These are phyloP conservation scores for Leccinum imitatum DNA, from an alignment of 768 basidiomycete genomes.

Conservation along the genomic window DNA sequence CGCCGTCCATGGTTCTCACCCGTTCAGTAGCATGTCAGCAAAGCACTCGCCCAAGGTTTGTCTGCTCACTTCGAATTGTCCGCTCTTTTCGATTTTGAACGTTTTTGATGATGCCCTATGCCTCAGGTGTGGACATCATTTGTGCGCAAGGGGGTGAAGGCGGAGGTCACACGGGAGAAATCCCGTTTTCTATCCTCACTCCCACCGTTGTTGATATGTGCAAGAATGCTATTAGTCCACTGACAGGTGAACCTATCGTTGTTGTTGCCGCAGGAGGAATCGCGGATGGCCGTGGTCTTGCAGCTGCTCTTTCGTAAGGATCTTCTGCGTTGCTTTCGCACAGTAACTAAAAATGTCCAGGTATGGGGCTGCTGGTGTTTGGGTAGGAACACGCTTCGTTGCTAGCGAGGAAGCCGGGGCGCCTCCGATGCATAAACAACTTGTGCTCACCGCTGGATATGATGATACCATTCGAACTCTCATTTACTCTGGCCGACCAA, in stretches of 20 bases:
- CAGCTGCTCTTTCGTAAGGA: conserved; percentile 65
- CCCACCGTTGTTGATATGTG: conserved; percentile 83
- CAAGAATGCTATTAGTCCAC: conserved; percentile 62
- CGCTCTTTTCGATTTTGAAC: not conserved
- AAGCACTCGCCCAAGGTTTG: conserved; percentile 70
- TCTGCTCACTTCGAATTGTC: not conserved
- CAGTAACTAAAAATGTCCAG: conserved; percentile 33
- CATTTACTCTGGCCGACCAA: conserved; percentile 76
- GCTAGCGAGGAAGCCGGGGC: conserved; percentile 81
- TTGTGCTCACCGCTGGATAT: conserved; percentile 66
- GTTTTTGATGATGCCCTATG: not conserved
- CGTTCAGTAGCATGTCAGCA: conserved; percentile 57
- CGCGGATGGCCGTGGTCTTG: conserved; percentile 78
- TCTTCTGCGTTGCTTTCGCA: not conserved
- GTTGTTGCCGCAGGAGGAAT: conserved; percentile 87
- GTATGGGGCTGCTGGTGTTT: conserved; percentile 82
- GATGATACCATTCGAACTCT: conserved; percentile 73
- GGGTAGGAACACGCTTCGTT: conserved; percentile 88
- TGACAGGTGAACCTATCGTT: conserved; percentile 73
- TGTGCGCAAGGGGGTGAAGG: conserved; percentile 89
- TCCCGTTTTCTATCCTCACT: conserved; percentile 76
- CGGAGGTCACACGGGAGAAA: conserved; percentile 87
- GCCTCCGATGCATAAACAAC: conserved; percentile 68
- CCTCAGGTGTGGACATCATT: conserved; percentile 80
- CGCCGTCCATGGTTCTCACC: not conserved